Base-by-base conservation (phyloP, 495 filamentous ascomycete species). In the Penicillium cinerascens region DNA sequence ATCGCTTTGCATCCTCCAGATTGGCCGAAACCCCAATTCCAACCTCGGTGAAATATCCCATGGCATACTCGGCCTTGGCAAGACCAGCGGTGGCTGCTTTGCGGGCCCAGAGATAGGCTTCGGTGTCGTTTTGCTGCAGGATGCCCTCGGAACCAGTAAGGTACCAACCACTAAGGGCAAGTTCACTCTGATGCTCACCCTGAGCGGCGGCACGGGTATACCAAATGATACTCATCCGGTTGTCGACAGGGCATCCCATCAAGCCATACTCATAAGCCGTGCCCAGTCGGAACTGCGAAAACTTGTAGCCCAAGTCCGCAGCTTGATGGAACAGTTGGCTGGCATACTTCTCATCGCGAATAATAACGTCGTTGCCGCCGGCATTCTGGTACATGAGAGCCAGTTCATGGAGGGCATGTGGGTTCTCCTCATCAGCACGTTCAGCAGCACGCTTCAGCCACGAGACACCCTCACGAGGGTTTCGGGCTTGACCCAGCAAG, bases 31-130 rank as follows among this genome's bases (percentile, higher is more conserved):
- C 82, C n/a, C 93, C 93, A 56, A 98, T 97, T 0, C 93, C 93
- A 26, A 91, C 87, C 69, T 98, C 93, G 0, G 91, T 95, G 58
- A 93, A 97, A 67, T 97, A 97, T 2, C 93, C 93, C 89, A 98
- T 92, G 0, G 93, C 93, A 76, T 96, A 97, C 69, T 97, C 87
- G 0, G 92, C 93, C 76, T 97, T 97, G 4, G 86, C 81, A 29
- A 96, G 71, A 6, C 91, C 89, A 10, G 87, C 84, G 41, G 82
- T 79, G 1, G 93, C 92, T 9, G 93, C 92, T 67, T 96, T 97
- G 2, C 93, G 77, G 7, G 93, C 93, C 93, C 93, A 98, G 1
- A 98, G 82, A 61, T 97, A 98, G 1, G 93, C 93, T 65, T 98
- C 93, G 2, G 89, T 95, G 56, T 98, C 93, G 56, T 86, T 95